Base-by-base conservation (phyloP, 805 yeast species). In the Blastobotrys mokoenaii region DNA sequence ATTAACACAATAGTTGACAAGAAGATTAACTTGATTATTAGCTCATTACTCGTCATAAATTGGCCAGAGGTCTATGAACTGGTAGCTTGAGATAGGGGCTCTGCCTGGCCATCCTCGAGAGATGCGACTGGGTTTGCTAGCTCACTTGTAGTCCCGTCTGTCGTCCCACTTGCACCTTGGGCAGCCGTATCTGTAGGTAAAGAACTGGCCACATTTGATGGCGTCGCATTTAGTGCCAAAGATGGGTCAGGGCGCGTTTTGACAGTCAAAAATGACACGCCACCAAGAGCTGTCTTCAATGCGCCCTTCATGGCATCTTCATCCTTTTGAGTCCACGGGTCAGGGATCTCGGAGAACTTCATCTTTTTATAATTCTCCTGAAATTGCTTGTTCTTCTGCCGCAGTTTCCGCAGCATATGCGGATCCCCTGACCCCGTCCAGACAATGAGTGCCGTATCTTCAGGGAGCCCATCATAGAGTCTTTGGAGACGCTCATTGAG, bases 341-440 rank as follows among this genome's bases (percentile, higher is more conserved):
- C 60, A 5, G 38, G 22, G 9, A 72, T 62, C 15, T 67, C 65
- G 29, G 68, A 70, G 56, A 76, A 65, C 50, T 67, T 71, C 48
- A 59, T 66, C 30, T 62, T 64, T 43, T 66, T 67, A 60, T 69
- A 73, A 31, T 69, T 67, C 47, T 65, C 58, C 48, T 72, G 72
- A 48, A 68, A 76, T 34, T 57, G 62, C 40, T 69, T 64, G 50
- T 71, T 70, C 27, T 71, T 52, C 9, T 58, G 57, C 41, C 73
- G 74, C 37, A 86, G 63, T 40, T 63, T 60, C 43, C 36, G 66
- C 51, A 62, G 58, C 41, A 69, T 72, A 8, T 71, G 60, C 2
- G 80, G 75, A 54, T 79, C 77, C 9, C 87, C 86, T 42, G 74
- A 66, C 1, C 84, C 86, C 0, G 85, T 71, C 53, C 77, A 68